Evolutionary conservation across 1,284 basidiomycete species (phyloP).

Genomic region (Fomitiporia mediterranea): DNA sequence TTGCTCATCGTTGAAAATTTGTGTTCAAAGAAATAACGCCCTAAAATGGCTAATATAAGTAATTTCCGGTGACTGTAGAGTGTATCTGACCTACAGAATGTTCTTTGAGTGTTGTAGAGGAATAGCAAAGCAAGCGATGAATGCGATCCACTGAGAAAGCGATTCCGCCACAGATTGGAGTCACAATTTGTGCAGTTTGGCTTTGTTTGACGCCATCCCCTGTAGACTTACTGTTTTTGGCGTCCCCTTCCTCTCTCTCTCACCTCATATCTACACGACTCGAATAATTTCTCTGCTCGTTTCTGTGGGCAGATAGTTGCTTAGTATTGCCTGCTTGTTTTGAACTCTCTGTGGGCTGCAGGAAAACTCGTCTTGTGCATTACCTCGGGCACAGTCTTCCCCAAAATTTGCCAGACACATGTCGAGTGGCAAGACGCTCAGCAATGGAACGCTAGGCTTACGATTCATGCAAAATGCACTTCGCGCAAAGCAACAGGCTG

Average conservation of each 20-base stretch:
- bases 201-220: background rate
- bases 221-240: background rate
- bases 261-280: too few relatives aligned
- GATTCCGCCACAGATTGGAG: background rate
- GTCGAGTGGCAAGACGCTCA: constrained; percentile 44
- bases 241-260: background rate
- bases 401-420: too few relatives aligned
- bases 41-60: background rate
- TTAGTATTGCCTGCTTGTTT: too few relatives aligned
- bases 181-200: background rate
- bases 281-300: too few relatives aligned
- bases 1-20: constrained; percentile 36
- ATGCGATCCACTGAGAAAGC: background rate
- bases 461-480: constrained; percentile 76
- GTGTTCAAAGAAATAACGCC: background rate
- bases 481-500: constrained; percentile 47
- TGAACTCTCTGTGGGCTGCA: too few relatives aligned
- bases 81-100: background rate
- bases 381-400: too few relatives aligned
- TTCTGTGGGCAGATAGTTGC: too few relatives aligned
- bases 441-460: constrained; percentile 61
- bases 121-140: background rate
- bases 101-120: background rate
- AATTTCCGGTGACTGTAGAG: background rate
- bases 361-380: too few relatives aligned